phyloP scores from a whole-genome alignment of 2,329 filamentous ascomycete species.

The Paraconiothyrium brasiliense region DNA sequence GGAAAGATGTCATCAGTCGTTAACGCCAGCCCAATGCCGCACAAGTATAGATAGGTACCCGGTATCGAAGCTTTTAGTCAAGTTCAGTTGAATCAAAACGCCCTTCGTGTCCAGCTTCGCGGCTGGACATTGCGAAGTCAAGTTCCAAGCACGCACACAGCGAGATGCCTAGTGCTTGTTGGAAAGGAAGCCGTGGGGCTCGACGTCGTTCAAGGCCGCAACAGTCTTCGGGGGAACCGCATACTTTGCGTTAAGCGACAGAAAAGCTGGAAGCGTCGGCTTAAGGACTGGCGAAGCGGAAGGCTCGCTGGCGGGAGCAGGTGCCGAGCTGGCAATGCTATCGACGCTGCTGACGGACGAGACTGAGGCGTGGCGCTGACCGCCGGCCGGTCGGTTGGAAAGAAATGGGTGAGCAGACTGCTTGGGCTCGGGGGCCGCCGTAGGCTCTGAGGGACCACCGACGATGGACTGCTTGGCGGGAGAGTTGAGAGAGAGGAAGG shows the following conservation, averaged over 20 bases:
- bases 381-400: constrained; percentile 42
- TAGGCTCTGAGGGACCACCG: constrained; percentile 5
- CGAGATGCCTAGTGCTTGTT: constrained; percentile 37
- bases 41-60: not conserved
- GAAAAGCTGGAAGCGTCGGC: constrained; percentile 41
- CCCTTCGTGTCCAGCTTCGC: constrained; percentile 3
- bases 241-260: constrained; percentile 47
- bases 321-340: constrained; percentile 37
- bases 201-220: constrained; percentile 34
- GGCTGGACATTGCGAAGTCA: constrained; percentile 2
- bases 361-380: constrained; percentile 38
- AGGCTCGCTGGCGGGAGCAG: constrained; percentile 36
- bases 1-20: constrained; percentile 34
- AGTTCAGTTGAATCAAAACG: constrained; percentile 1
- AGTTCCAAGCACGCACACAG: not conserved
- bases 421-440: constrained; percentile 32
- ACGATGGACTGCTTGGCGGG: constrained; percentile 33
- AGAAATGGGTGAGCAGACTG: constrained; percentile 46
- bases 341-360: constrained; percentile 37
- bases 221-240: constrained; percentile 33
- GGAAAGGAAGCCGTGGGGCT: constrained; percentile 40
- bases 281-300: constrained; percentile 38
- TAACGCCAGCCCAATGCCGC: constrained; percentile 11
- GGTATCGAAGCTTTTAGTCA: not conserved
- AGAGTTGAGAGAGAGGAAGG: constrained; percentile 49